Percentiles rank a stretch among this genome's conserved stretches.
Evolutionary conservation across 2,329 filamentous ascomycete genomes (phyloP).

Genomic region (Cadophora sp.): DNA sequence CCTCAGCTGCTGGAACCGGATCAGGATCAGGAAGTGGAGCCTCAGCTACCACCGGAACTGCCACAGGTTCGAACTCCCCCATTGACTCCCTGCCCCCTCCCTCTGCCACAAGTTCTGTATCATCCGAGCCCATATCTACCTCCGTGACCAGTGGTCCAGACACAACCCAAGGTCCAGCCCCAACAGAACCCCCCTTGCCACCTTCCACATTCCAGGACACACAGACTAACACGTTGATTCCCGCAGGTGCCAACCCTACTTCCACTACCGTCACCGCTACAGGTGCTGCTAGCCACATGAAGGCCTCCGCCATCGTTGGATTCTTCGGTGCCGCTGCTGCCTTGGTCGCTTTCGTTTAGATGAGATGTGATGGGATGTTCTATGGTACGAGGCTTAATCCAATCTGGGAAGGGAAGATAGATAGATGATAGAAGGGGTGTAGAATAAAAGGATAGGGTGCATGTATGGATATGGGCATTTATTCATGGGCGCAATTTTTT

Average conservation of each 20-base stretch:
- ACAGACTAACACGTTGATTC: neutral
- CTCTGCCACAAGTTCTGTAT: neutral
- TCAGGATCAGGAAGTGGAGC: neutral
- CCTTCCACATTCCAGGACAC: constrained; percentile 1
- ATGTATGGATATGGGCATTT: constrained; percentile 4
- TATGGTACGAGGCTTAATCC: neutral
- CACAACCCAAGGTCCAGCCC: neutral
- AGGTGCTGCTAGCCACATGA: constrained; percentile 12
- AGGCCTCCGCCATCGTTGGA: neutral
- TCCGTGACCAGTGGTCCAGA: too few relatives aligned
- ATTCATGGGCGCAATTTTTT: neutral
- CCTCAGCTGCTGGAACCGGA: neutral
- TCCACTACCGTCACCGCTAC: neutral
- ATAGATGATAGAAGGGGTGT: neutral
- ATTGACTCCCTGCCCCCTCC: neutral
- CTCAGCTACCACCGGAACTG: neutral
- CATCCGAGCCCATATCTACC: neutral
- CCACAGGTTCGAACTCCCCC: neutral
- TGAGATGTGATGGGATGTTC: too few relatives aligned
- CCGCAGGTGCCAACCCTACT: neutral
- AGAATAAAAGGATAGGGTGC: constrained; percentile 2
- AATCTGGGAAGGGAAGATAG: neutral
- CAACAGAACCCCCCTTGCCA: neutral
- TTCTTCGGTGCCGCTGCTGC: constrained; percentile 14
- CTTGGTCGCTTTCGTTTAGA: constrained; percentile 17